phyloP scores from a whole-genome alignment of 495 filamentous ascomycete genomes.

The Penicillium waksmanii region DNA sequence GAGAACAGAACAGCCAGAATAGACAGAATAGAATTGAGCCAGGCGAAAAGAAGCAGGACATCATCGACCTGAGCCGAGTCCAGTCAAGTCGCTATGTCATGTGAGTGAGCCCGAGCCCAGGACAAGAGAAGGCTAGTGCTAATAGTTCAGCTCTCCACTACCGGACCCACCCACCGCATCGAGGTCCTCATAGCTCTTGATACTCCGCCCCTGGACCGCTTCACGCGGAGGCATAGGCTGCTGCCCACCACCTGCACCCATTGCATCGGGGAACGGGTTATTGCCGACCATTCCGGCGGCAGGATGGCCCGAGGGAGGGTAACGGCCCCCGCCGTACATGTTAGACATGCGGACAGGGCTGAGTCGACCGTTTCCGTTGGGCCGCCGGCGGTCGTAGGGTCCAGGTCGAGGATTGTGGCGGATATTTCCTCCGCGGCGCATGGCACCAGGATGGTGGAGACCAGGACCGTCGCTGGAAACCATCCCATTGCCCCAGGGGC shows the following conservation, averaged over 20 bases:
- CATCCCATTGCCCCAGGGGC: conserved; percentile 50
- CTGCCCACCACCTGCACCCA: conserved; percentile 61
- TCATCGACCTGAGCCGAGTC: too few relatives aligned
- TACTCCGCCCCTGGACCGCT: conserved; percentile 83
- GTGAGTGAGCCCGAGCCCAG: too few relatives aligned
- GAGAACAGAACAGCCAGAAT: conserved; percentile 7
- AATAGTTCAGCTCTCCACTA: conserved; percentile 67
- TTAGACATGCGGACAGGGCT: conserved; percentile 46
- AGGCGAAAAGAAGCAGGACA: not conserved
- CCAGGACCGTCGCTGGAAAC: conserved; percentile 40
- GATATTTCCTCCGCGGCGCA: conserved; percentile 60
- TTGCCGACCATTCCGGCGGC: conserved; percentile 47
- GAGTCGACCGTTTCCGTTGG: conserved; percentile 38
- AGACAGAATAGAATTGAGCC: conserved; percentile 1
- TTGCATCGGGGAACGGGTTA: conserved; percentile 50
- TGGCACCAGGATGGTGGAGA: conserved; percentile 59
- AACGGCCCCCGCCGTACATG: conserved; percentile 40
- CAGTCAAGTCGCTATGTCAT: too few relatives aligned
- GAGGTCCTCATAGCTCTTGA: conserved; percentile 97
- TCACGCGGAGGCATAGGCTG: conserved; percentile 79
- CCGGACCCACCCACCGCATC: conserved; percentile 69
- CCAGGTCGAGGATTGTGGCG: conserved; percentile 54
- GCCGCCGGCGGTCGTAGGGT: conserved; percentile 63
- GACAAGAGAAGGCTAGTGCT: conserved; percentile 6
- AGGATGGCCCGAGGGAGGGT: conserved; percentile 45